Conservation (phyloP, 2,329 filamentous ascomycete genomes). For the Fusarium incarnatum region DNA sequence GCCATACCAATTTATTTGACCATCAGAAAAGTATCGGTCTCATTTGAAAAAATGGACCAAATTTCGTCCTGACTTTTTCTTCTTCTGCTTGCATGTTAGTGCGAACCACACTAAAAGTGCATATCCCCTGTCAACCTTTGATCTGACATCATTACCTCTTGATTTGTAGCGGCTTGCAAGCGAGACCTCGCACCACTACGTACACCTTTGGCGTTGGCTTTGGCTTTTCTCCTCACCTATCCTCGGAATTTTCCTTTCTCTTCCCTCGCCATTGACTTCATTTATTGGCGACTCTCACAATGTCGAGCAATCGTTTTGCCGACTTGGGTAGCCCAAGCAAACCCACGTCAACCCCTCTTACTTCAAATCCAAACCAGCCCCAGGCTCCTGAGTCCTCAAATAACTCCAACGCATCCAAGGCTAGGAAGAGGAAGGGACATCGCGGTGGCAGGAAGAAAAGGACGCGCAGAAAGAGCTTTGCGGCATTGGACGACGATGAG, state of each 20-base stretch:
- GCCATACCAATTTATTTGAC: neutral
- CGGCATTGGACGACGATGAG: conserved; percentile 69
- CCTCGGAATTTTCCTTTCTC: neutral
- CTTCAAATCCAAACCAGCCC: conserved; percentile 21
- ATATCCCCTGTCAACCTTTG: conserved; percentile 12
- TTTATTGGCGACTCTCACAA: conserved; percentile 31
- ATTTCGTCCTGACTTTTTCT: neutral
- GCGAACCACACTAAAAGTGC: conserved; percentile 16
- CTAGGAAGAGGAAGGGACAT: conserved; percentile 76
- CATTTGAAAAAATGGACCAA: neutral
- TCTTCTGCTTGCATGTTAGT: conserved; percentile 8
- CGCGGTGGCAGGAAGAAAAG: conserved; percentile 83
- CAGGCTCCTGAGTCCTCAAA: conserved; percentile 33
- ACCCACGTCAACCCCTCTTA: conserved; percentile 7
- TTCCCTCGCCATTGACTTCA: conserved; percentile 7
- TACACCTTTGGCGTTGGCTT: conserved; percentile 10
- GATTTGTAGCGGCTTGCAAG: conserved; percentile 16
- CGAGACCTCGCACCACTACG: conserved; percentile 14
- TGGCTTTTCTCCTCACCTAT: conserved; percentile 9
- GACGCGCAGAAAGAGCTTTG: conserved; percentile 83
- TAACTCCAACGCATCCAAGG: conserved; percentile 35
- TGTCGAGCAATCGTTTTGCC: conserved; percentile 51
- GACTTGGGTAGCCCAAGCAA: conserved; percentile 40
- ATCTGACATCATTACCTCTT: conserved; percentile 47
- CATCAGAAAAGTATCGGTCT: neutral